These are phyloP conservation scores for Rhynchospora pubera DNA, from an alignment of 176 grass and related monocot genomes.

Conservation along the genomic window DNA sequence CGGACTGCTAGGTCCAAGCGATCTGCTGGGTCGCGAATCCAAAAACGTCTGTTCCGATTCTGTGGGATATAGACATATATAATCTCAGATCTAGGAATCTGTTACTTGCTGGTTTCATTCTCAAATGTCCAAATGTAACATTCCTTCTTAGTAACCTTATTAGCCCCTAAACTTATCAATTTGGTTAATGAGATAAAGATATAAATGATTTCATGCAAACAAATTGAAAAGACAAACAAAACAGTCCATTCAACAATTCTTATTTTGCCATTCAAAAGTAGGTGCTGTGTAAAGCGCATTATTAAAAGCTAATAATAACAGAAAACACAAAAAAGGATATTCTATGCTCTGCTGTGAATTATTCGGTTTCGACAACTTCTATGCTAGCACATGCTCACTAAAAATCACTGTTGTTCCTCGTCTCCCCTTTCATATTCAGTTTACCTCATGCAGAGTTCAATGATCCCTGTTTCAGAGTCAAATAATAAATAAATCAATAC, in stretches of 20 bases:
- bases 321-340: constrained; percentile 53
- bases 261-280: not conserved
- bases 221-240: not conserved
- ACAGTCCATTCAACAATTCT: not conserved
- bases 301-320: not conserved
- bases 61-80: too few relatives aligned
- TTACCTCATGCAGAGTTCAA: constrained; percentile 9
- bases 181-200: not conserved
- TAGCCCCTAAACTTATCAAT: not conserved
- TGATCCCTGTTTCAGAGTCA: constrained; percentile 6
- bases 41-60: too few relatives aligned
- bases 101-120: too few relatives aligned
- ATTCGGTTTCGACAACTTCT: constrained; percentile 88
- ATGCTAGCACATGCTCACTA: constrained; percentile 63
- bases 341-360: constrained; percentile 83
- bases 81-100: too few relatives aligned
- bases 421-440: constrained; percentile 21
- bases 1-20: too few relatives aligned
- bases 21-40: too few relatives aligned
- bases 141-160: not conserved
- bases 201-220: not conserved
- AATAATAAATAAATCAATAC: not conserved
- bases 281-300: constrained; percentile 1
- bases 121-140: not conserved
- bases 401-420: constrained; percentile 37